A percentile compares a stretch with the other conserved stretches of the same genome.
These are phyloP conservation scores for Trichoderma koningiopsis DNA, from an alignment of 2,329 filamentous ascomycete genomes.

Conservation along the genomic window DNA sequence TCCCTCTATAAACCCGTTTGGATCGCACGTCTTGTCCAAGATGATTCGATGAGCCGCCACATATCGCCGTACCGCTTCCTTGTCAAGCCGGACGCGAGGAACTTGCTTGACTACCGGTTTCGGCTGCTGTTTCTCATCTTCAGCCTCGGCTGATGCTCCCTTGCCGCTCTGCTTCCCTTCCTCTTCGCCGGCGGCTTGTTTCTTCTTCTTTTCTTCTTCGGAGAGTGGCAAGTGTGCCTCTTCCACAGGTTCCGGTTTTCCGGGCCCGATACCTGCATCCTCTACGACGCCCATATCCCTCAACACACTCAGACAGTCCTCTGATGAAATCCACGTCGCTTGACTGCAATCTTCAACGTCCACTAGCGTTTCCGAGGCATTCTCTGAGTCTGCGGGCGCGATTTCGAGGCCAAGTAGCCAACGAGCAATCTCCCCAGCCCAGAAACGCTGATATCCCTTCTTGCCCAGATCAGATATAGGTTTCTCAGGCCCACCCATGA, in stretches of 20 bases:
- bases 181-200: slow-evolving; percentile 30
- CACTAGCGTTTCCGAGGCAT: slow-evolving; percentile 50
- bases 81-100: slow-evolving; percentile 54
- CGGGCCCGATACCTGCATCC: slow-evolving; percentile 54
- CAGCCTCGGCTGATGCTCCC: slow-evolving; percentile 26
- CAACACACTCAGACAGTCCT: slow-evolving; percentile 79
- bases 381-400: slow-evolving; percentile 36
- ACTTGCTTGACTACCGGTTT: slow-evolving; percentile 39
- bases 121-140: slow-evolving; percentile 35
- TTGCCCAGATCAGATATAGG: slow-evolving; percentile 84
- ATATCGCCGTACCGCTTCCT: slow-evolving; percentile 65
- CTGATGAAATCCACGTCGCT: slow-evolving; percentile 79
- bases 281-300: slow-evolving; percentile 76
- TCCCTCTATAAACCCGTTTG: slow-evolving; percentile 71
- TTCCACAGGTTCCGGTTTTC: slow-evolving; percentile 37
- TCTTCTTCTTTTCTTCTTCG: slow-evolving; percentile 25
- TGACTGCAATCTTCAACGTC: slow-evolving; percentile 72
- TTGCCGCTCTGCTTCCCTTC: slow-evolving; percentile 20
- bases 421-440: slow-evolving; percentile 81
- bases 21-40: slow-evolving; percentile 68
- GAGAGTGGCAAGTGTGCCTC: slow-evolving; percentile 15
- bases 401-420: slow-evolving; percentile 55
- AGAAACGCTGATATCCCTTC: slow-evolving; percentile 81
- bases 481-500: slow-evolving; percentile 90
- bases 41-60: slow-evolving; percentile 63